Conservation (phyloP, 2,329 filamentous ascomycete genomes). For the Colletotrichum sp. region DNA sequence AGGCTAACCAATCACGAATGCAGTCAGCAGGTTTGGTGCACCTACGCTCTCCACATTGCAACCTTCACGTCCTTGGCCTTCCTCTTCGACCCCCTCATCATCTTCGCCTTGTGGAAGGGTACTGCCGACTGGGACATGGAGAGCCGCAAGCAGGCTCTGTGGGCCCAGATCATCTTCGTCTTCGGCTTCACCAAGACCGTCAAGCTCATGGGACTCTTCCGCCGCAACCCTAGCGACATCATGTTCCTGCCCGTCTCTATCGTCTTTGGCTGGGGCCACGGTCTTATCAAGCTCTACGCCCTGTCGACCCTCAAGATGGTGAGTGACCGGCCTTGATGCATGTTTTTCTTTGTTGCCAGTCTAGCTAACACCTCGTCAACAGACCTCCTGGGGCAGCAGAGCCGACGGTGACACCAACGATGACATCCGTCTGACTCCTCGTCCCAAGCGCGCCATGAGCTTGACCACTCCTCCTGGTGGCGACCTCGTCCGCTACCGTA, state of each 20-base stretch:
- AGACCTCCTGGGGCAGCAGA: slow-evolving; percentile 97
- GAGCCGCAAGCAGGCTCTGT: slow-evolving; percentile 59
- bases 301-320: slow-evolving; percentile 83
- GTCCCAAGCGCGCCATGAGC: slow-evolving; percentile 43
- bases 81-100: slow-evolving; percentile 74
- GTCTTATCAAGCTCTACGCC: slow-evolving; percentile 89
- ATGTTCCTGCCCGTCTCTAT: slow-evolving; percentile 84
- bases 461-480: slow-evolving; percentile 49
- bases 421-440: slow-evolving; percentile 66
- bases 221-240: slow-evolving; percentile 81
- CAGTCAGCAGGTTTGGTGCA: slow-evolving; percentile 91
- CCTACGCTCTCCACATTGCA: slow-evolving; percentile 90
- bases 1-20: slow-evolving; percentile 26
- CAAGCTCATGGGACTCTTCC: slow-evolving; percentile 87
- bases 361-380: slow-evolving; percentile 13
- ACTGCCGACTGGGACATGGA: slow-evolving; percentile 63
- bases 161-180: slow-evolving; percentile 74
- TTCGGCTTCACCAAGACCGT: slow-evolving; percentile 85
- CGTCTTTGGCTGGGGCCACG: slow-evolving; percentile 91
- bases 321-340: slow-evolving; percentile 39
- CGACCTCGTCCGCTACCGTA: slow-evolving; percentile 49
- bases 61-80: slow-evolving; percentile 91
- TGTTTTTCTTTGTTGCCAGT: neutral
- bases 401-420: slow-evolving; percentile 89
- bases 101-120: slow-evolving; percentile 72